Base-by-base conservation (phyloP, 2,329 filamentous ascomycete genomes). In the Stemphylium beticola region DNA sequence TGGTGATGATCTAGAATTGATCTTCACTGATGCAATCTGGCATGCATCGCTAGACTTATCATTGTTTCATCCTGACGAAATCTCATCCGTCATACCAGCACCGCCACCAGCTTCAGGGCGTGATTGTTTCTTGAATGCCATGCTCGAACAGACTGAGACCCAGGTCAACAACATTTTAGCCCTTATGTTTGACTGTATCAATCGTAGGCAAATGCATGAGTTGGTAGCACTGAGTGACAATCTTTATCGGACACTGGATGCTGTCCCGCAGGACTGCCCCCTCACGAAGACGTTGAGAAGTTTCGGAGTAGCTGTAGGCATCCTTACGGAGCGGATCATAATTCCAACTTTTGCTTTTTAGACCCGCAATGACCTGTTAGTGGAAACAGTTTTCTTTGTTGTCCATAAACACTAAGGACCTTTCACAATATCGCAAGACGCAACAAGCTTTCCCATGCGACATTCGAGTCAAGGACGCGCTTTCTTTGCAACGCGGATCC, bases 21-120 rank as follows among this genome's bases (percentile, higher is more conserved):
- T 49, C 4, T 49, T 53, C 33, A 45, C 29, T 44, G 38, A 48
- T 50, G 41, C 36, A 4, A 48, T 55, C 5, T 55, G 54, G 47
- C 15, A 46, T 17, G n/a, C 3, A 29, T 18, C 24, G 15, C 47
- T 50, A n/a, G 18, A 39, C 29, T 31, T 55, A 22, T 17, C 33
- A 24, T 34, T 58, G 12, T 32, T 15, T 34, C 4, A 38, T 2
- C 29, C 22, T 10, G n/a, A 6, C 18, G 17, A 15, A 22, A 26
- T 32, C 17, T 17, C 20, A 36, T 8, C 11, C n/a, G 17, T 7
- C 17, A 36, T 36, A 31, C 4, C 10, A 18, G 10, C 9, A 10
- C 22, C 31, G 15, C 14, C 38, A 4, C 20, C 15, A 15, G 31
- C 29, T 1, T 43, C 38, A 32, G 18, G n/a, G 10, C 18, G 17